Base-by-base conservation (phyloP, 2,329 filamentous ascomycete species). In the Sporothrix euskadiensis region DNA sequence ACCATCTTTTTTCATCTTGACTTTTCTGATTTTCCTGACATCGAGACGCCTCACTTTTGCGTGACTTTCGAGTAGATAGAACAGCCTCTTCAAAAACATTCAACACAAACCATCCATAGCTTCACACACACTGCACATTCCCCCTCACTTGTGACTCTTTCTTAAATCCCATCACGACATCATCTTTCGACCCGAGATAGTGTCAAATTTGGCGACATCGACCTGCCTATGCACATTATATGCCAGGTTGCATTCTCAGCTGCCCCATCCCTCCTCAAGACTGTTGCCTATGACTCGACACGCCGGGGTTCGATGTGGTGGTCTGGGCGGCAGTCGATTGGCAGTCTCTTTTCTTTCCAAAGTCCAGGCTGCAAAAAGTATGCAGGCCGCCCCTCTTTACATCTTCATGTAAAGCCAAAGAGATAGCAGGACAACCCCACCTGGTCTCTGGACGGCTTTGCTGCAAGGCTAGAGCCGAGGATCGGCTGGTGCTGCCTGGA, bases 401-500 rank as follows among this genome's bases (percentile, higher is more conserved):
- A 54, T 19, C 12, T 8, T 41, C 35, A 44, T 26, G 39, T 35
- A 12, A 14, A n/a, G 2, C 26, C 26, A 3, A 22, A 63, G 6
- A 22, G 14, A n/a, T 5, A 59, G 30, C 16, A 32, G 14, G 16
- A 61, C 9, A 22, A 22, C 59, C 59, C 59, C 59, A 44, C 35
- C 39, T 65, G 52, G 8, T 56, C 19, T 54, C 22, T 54, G 52
- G n/a, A 30, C 10, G 32, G 49, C 26, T 26, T 26, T 10, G 22
- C 32, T 44, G 22, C 39, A 66, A 47, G 39, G 61, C 61, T 47
- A 14, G 39, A 47, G 61, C 61, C 61, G 39, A 66, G 22, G 39
- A 66, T 32, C 63, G 63, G 65, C 65, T 47, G 65, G 22, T 66
- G 63, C 44, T 69, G 65, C 66, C 66, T 69, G 49, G 66, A 54